Evolutionary conservation across 2,329 filamentous ascomycete genomes (phyloP).

Genomic region (Aureobasidium sp.): DNA sequence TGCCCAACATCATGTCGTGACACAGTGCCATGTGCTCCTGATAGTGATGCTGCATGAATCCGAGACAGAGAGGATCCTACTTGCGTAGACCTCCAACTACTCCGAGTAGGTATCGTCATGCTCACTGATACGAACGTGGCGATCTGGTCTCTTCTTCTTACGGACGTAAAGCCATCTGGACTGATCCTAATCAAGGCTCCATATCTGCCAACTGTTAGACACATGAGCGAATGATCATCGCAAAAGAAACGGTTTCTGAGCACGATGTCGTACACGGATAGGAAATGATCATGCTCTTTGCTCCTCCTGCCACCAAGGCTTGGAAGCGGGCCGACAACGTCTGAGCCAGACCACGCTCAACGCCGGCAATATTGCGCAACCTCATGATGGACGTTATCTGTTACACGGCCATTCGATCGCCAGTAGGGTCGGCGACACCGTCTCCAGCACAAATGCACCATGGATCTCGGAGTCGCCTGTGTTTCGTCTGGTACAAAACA

Average conservation of each 20-base stretch:
- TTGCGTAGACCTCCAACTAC: background rate
- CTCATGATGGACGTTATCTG: background rate
- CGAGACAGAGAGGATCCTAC: background rate
- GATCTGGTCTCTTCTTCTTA: background rate
- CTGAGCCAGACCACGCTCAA: slow-evolving; percentile 4
- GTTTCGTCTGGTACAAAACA: slow-evolving; percentile 2
- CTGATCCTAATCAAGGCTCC: background rate
- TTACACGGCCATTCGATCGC: background rate
- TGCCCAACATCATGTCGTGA: background rate
- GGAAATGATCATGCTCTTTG: background rate
- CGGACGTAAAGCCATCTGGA: background rate
- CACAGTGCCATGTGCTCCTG: slow-evolving; percentile 1
- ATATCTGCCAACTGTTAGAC: slow-evolving; percentile 5
- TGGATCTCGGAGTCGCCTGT: background rate
- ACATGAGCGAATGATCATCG: slow-evolving; percentile 9
- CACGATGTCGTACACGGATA: background rate
- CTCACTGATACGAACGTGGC: background rate
- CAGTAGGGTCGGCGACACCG: background rate
- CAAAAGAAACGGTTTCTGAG: background rate
- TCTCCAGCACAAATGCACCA: background rate
- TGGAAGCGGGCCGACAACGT: slow-evolving; percentile 16
- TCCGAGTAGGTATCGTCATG: background rate
- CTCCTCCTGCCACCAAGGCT: background rate
- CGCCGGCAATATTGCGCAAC: slow-evolving; percentile 1
- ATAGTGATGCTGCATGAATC: background rate